phyloP scores from a whole-genome alignment of 1,284 basidiomycete species.

The Sporisorium iseilematis-ciliati region DNA sequence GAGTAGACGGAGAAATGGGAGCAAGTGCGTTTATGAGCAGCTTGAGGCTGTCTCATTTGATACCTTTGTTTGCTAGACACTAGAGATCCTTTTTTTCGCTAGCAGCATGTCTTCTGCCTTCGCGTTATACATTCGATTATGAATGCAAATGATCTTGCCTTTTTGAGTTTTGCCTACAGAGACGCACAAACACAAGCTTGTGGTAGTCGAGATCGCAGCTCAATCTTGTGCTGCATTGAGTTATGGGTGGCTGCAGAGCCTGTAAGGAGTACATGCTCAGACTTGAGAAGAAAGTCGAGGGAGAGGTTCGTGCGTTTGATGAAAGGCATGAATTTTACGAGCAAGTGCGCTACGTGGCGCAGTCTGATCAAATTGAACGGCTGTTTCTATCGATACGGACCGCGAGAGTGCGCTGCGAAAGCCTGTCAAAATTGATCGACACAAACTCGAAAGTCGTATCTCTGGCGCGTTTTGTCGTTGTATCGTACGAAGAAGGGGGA shows the following conservation, averaged over 20 bases:
- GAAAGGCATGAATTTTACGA: too few species aligned
- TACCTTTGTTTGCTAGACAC: constrained; percentile 8
- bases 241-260: too few species aligned
- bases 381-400: not conserved
- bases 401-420: not conserved
- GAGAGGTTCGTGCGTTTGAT: too few species aligned
- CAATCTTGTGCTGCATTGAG: too few species aligned
- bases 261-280: too few species aligned
- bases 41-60: not conserved
- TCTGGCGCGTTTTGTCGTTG: not conserved
- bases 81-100: not conserved
- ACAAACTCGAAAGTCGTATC: not conserved
- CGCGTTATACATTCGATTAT: not conserved
- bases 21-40: not conserved
- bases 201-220: too few species aligned
- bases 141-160: too few species aligned
- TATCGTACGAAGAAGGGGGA: constrained; percentile 10
- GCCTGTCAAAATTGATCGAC: constrained; percentile 5
- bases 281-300: too few species aligned
- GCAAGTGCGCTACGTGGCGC: too few species aligned
- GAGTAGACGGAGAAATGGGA: constrained; percentile 5
- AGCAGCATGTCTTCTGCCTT: not conserved
- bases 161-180: not conserved
- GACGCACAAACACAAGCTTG: not conserved
- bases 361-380: not conserved